Evolutionary conservation across 176 grass and related monocot genomes (phyloP), one percentile per base, ranked within the genome.

Genomic region (Carex pumila): DNA sequence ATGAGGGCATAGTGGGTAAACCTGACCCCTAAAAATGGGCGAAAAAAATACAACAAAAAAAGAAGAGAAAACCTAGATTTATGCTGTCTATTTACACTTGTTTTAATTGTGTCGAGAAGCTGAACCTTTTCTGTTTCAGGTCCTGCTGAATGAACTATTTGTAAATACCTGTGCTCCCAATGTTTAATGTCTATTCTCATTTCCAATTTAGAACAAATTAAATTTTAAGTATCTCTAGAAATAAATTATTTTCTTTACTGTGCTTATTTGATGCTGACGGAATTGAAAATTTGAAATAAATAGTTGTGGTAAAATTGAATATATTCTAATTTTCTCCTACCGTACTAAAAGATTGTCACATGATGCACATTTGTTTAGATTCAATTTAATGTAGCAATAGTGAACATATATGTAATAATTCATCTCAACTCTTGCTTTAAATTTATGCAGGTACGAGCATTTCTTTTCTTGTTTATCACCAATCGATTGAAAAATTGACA

Each of bases 1-100:
- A 94, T 9, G 92, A 94, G 61, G 87, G 68, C 57, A 91, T 91
- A 87, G 57, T 94, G 18, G 90, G 90, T 29, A 91, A 94, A 88
- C 69, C 88, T 60, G 92, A 94, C 55, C 90, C 84, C 21, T 94
- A 87, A 84, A 69, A 78, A 18, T 81, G 71, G 54, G 49, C n/a
- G 6, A 45, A 75, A 75, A 78, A 78, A 6, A 53, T 36, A 49
- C 15, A 25, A 64, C 18, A 7, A 37, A 62, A 61, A 39, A 61
- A 39, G 62, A 21, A 61, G 11, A 60, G 15, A 36, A 67, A 67
- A 82, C 39, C 56, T 82, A 81, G 80, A 82, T 66, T 67, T 82
- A 19, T 61, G 61, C 29, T 25, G 56, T 54, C 41, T 65, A 49
- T 50, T 82, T 66, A 82, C 37, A 49, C 60, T 66, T 54, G 80